Conservation (phyloP, 768 basidiomycete genomes). For the Kwoniella pini region DNA sequence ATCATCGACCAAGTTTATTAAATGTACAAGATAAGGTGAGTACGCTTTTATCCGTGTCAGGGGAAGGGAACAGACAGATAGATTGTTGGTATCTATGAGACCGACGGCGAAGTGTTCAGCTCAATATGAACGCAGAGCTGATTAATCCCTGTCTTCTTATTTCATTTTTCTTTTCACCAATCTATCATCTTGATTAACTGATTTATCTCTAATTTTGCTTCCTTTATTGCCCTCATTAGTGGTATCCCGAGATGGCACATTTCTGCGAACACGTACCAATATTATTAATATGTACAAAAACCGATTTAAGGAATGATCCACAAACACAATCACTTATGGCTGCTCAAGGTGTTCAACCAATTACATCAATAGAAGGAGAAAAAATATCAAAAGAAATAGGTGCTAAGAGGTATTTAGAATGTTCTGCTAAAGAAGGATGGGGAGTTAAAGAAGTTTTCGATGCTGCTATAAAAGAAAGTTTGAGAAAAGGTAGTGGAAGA, state of each 20-base stretch:
- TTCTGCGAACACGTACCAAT: constrained; percentile 54
- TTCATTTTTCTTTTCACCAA: no score
- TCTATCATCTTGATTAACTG: no score
- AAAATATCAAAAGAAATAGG: constrained; percentile 90
- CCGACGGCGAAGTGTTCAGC: no score
- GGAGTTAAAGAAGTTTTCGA: constrained; percentile 92
- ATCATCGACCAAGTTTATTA: constrained; percentile 53
- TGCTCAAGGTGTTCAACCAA: constrained; percentile 73
- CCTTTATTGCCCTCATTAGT: no score
- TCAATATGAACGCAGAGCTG: background rate
- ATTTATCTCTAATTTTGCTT: no score
- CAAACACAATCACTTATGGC: constrained; percentile 58
- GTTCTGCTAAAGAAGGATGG: constrained; percentile 85
- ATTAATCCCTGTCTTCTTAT: no score
- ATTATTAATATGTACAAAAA: constrained; percentile 54
- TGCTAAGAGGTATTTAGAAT: constrained; percentile 82
- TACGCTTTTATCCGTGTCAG: no score
- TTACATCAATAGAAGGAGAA: constrained; percentile 78
- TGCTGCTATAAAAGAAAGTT: constrained; percentile 82
- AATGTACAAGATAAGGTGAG: constrained; percentile 56
- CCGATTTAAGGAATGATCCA: constrained; percentile 52
- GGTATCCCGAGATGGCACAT: constrained; percentile 56
- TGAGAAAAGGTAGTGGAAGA: constrained; percentile 68
- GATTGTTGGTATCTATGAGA: no score
- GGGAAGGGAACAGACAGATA: no score